Evolutionary conservation across 805 yeast species (phyloP), one percentile per base, ranked within the genome.

Genomic region (Kluyveromyces dobzhanskii): DNA sequence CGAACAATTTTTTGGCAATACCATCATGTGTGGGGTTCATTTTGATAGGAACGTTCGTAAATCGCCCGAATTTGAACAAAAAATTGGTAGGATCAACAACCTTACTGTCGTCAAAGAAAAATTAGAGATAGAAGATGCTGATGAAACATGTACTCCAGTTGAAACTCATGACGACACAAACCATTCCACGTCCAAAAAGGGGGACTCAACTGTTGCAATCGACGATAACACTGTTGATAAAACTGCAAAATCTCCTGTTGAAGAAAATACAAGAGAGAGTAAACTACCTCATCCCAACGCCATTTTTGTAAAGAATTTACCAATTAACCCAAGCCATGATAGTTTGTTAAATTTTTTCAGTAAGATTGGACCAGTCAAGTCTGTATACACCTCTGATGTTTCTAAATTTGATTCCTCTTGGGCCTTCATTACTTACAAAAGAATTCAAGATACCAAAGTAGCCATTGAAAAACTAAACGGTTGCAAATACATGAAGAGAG

Each of bases 361-460:
- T 29, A 41, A 41, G 19, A 44, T 53, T 26, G 67, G 67, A 2
- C 61, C 64, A 8, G 48, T 62, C 1, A 56, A 57, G 36, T 61
- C 66, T 6, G 59, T 63, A 2, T 62, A 50, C 39, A 47, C 59
- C 11, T 55, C 62, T 7, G 50, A 54, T 10, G 59, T 51, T 11
- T 24, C 41, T 6, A 49, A 42, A 34, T 47, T 48, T 30, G 47
- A 50, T 11, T 49, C 64, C 5, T 40, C 49, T 17, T 60, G 64
- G 63, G 69, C 69, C 5, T 69, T 68, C 44, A 59, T 70, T 2
- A 68, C 69, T 13, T 71, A 63, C 48, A 66, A 64, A 42, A 57
- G 55, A 24, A 56, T 59, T 18, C 41, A 49, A 7, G 65, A 59
- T 33, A 67, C 71, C 1, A 46, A 49, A 18, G 44, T 48, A 4